Percentiles rank a stretch among this genome's conserved stretches.
phyloP scores from a whole-genome alignment of 768 basidiomycete species.

The Phlegmacium glaucopus region DNA sequence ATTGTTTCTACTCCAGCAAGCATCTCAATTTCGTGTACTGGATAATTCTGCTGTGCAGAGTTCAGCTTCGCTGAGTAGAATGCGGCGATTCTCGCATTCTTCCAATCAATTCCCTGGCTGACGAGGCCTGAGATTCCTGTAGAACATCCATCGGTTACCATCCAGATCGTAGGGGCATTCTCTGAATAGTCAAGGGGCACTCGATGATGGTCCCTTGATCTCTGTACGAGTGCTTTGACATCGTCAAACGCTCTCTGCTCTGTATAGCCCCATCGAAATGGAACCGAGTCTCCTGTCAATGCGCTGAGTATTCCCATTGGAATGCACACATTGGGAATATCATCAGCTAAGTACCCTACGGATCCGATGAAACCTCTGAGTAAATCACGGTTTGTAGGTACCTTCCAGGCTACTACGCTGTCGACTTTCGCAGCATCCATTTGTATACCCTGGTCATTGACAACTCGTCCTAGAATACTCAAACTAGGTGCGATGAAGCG shows the following conservation, averaged over 20 bases:
- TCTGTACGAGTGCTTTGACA: conserved; percentile 25
- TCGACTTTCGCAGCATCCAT: conserved; percentile 47
- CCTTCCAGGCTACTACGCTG: conserved; percentile 28
- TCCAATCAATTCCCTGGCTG: conserved; percentile 19
- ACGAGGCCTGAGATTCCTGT: conserved; percentile 28
- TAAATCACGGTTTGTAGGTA: conserved; percentile 28
- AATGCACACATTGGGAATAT: conserved; percentile 30
- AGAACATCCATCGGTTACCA: conserved; percentile 28
- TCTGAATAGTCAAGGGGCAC: conserved; percentile 15
- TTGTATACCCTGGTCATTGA: conserved; percentile 32
- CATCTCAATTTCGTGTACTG: conserved; percentile 37
- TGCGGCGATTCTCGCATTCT: conserved; percentile 20
- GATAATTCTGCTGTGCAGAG: conserved; percentile 35
- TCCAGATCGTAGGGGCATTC: conserved; percentile 20
- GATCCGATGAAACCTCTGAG: conserved; percentile 30
- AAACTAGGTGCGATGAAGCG: conserved; percentile 27
- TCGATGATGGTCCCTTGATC: conserved; percentile 20
- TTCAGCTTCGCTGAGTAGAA: conserved; percentile 36
- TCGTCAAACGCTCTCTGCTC: conserved; percentile 33
- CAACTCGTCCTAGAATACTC: conserved; percentile 26
- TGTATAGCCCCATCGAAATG: conserved; percentile 25
- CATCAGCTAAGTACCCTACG: conserved; percentile 28
- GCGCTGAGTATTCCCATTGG: conserved; percentile 33
- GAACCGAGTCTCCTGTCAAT: conserved; percentile 18
- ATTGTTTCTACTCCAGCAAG: conserved; percentile 32